Evolutionary conservation across 2,329 filamentous ascomycete species (phyloP), one percentile per base, ranked within the genome.

Genomic region (Paramyrothecium sp.): DNA sequence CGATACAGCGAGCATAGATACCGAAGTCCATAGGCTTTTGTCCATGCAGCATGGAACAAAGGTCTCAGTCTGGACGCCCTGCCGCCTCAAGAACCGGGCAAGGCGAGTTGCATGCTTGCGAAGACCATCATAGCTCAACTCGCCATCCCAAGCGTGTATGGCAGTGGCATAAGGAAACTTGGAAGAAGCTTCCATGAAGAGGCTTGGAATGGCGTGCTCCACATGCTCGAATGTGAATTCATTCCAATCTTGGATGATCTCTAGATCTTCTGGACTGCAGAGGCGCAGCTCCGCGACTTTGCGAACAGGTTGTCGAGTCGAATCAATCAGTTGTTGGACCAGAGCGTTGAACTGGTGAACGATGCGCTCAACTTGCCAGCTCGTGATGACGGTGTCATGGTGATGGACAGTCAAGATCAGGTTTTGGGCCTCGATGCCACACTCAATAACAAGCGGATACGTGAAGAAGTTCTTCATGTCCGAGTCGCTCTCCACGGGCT

Each of bases 391-490:
- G 0, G 41, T 11, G 3, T 56, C n/a, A 1, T 67, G 54, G 34
- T 65, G 54, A 2, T 66, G 58, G 3, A 63, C 51, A 0, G 54
- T 57, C 26, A 67, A 2, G 2, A 54, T 8, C 3, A 67, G 30
- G 8, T 22, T 13, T 0, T 61, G 41, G 1, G 21, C 1, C 26
- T 59, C 60, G 2, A 66, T 38, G 16, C 50, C 47, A 16, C 63
- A 65, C n/a, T 67, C 65, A 1, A 65, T 23, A 2, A 67, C 65
- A 0, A 67, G 50, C 3, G 65, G 65, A 19, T 67, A 67, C 0
- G 64, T 67, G 30, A 67, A 66, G 52, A 65, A 67, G 16, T 54
- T 48, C 33, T 59, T 3, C 10, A 58, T 23, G 0, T 58, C 53
- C 1, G 19, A 19, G 1, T 64, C 55, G 2, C 56, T 48, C 13